Evolutionary conservation across 345 rosid genomes (phyloP).

Genomic region (Populus nigra): DNA sequence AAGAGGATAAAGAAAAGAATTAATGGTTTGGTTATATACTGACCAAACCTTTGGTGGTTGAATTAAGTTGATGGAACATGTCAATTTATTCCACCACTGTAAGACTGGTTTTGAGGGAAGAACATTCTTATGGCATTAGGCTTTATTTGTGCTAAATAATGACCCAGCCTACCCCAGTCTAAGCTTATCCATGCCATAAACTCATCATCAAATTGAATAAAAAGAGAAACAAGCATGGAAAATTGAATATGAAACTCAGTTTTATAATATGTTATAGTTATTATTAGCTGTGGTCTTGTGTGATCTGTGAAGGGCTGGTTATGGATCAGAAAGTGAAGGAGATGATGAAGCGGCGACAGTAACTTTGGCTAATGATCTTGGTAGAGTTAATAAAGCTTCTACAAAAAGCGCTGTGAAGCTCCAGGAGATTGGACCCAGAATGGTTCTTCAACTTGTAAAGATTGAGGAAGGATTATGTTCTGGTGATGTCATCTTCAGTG

Average conservation of each 20-base stretch:
- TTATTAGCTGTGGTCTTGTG: not conserved
- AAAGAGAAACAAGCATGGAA: not conserved
- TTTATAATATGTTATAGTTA: not conserved
- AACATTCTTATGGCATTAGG: not conserved
- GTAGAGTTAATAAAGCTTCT: slow-evolving; percentile 66
- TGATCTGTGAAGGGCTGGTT: slow-evolving; percentile 61
- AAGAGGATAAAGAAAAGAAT: not conserved
- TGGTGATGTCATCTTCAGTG: slow-evolving; percentile 68
- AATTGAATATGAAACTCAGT: not conserved
- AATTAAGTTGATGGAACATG: not conserved
- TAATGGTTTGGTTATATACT: not conserved
- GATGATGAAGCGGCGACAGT: slow-evolving; percentile 95
- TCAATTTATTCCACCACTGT: not conserved
- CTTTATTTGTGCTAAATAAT: not conserved
- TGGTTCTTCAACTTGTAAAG: slow-evolving; percentile 69
- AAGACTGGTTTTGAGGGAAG: not conserved
- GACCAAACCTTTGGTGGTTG: not conserved
- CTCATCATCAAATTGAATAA: not conserved
- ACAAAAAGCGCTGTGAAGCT: slow-evolving; percentile 82
- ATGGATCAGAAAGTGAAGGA: slow-evolving; percentile 95
- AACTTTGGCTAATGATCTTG: slow-evolving; percentile 67
- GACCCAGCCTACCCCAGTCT: not conserved
- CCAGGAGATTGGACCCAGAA: slow-evolving; percentile 95
- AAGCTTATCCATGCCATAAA: not conserved
- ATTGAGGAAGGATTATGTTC: slow-evolving; percentile 90